These are phyloP conservation scores for Durusdinium trenchii DNA, from an alignment of 73 alveolate species.

Conservation along the genomic window DNA sequence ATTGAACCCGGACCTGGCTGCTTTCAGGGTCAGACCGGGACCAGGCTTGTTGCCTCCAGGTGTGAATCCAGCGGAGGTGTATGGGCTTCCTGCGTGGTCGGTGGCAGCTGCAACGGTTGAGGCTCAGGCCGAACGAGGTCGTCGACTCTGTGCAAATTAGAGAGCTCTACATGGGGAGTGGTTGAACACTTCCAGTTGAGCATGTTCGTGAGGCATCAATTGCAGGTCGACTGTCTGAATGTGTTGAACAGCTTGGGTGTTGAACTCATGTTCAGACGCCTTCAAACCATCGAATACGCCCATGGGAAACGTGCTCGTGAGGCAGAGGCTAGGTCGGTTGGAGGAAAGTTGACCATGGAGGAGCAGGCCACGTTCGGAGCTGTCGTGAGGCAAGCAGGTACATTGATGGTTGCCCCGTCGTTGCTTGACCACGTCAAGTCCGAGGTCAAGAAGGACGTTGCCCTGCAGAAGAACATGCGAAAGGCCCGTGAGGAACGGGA, in stretches of 20 bases:
- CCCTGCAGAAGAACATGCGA: background rate
- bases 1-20: background rate
- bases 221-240: background rate
- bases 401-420: conserved; percentile 16
- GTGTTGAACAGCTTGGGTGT: background rate
- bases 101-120: background rate
- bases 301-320: background rate
- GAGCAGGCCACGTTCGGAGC: background rate
- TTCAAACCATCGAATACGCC: conserved; percentile 33
- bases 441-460: conserved; percentile 10
- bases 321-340: background rate
- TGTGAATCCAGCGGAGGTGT: background rate
- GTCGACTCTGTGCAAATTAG: background rate
- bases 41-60: background rate
- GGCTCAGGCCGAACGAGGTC: background rate
- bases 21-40: background rate
- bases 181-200: background rate
- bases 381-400: background rate
- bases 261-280: conserved; percentile 17
- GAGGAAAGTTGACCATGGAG: conserved; percentile 1
- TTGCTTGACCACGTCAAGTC: background rate
- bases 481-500: conserved; percentile 42
- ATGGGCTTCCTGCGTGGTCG: background rate
- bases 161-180: background rate
- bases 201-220: background rate